Base-by-base conservation (phyloP, 352 stramenopile species). In the Pythium aristosporum region DNA sequence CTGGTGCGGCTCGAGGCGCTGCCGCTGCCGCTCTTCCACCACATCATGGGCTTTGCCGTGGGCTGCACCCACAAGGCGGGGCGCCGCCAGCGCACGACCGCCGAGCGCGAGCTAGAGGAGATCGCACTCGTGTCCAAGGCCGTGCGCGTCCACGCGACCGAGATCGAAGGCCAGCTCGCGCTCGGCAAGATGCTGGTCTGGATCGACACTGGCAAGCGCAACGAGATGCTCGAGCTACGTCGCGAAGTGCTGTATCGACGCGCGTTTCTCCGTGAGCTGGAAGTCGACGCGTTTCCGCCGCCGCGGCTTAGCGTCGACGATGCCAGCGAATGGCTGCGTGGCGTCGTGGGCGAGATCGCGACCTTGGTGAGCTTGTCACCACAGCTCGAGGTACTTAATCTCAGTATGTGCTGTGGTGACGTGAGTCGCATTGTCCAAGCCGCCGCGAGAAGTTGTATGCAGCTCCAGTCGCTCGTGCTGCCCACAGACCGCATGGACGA, bases 21-120 rank as follows among this genome's bases (percentile, higher is more conserved):
- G 57, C 57, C 57, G n/a, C 44, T 34, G 18, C 8, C 57, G 57
- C 57, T 63, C 0, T 63, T 63, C 44, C 48, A 63, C 55, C 55
- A 61, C 55, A 37, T 61, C 3, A 25, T 61, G 42, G 41, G n/a
- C 9, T 61, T 61, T 23, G 23, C 25, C 9, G 7, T 57, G 23
- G 11, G 28, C 13, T 61, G 42, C 18, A 42, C 44, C 10, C 42
- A 53, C 55, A 50, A 61, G 37, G 41, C 28, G 41, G 37, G 42
- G 18, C 30, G n/a, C 5, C 25, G 44, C 23, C 21, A n/a, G 55
- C 28, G 18, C 20, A 46, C 55, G 16, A 4, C 15, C 23, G 44
- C 32, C 25, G 34, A 53, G 55, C 6, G 43, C 42, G 55, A 52
- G 18, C 28, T 61, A 6, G 18, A 43, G 13, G 42, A 50, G 18